phyloP scores from a whole-genome alignment of 305 asterid species.

The Fraxinus albicans region DNA sequence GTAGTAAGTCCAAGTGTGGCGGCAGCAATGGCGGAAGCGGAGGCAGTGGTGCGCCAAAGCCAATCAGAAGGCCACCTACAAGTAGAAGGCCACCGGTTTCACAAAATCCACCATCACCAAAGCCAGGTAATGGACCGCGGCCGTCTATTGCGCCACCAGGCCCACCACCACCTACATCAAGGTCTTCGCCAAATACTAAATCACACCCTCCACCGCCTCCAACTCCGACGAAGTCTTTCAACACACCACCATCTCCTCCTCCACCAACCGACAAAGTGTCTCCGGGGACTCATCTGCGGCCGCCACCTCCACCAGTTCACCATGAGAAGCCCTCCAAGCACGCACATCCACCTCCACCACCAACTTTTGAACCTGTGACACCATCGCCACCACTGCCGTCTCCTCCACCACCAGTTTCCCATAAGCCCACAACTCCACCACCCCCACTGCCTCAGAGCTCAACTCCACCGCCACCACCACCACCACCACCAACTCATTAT shows the following conservation, averaged over 20 bases:
- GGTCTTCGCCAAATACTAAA: slow-evolving; percentile 20
- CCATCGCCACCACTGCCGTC: slow-evolving; percentile 14
- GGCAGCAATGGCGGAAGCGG: slow-evolving; percentile 8
- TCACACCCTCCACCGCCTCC: slow-evolving; percentile 45
- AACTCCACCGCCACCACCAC: slow-evolving; percentile 21
- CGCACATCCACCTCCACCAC: background rate
- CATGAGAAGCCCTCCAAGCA: background rate
- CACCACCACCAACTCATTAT: slow-evolving; percentile 28
- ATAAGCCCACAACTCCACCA: slow-evolving; percentile 6
- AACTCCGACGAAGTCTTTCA: slow-evolving; percentile 2
- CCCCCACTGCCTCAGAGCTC: slow-evolving; percentile 13
- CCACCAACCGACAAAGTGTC: slow-evolving; percentile 35
- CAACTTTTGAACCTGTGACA: background rate
- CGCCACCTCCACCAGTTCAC: slow-evolving; percentile 34
- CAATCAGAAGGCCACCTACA: slow-evolving; percentile 18
- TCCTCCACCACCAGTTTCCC: background rate
- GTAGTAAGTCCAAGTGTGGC: slow-evolving; percentile 38
- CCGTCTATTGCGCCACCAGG: background rate
- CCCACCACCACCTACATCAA: slow-evolving; percentile 25
- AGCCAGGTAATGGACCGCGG: background rate
- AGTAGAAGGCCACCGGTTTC: slow-evolving; percentile 5
- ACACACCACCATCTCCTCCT: slow-evolving; percentile 20
- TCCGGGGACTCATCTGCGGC: slow-evolving; percentile 32
- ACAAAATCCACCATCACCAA: slow-evolving; percentile 23
- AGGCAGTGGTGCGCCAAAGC: background rate